These are phyloP conservation scores for Arthromyces matolae DNA, from an alignment of 768 basidiomycete species.

Conservation along the genomic window DNA sequence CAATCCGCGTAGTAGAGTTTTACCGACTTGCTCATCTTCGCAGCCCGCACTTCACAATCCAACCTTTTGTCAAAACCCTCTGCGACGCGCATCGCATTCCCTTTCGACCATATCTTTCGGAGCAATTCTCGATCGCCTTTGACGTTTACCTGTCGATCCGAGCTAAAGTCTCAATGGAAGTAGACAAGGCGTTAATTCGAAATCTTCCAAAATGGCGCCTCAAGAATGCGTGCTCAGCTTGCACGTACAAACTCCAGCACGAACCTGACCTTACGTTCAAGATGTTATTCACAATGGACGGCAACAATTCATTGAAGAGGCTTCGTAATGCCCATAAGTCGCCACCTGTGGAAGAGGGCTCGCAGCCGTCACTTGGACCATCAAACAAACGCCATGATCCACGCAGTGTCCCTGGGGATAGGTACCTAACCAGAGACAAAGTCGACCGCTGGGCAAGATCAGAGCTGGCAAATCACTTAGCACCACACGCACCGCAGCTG, in stretches of 20 bases:
- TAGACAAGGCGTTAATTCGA: neutral
- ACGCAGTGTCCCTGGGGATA: neutral
- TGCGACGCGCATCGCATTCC: neutral
- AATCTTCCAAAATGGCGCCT: constrained; percentile 1
- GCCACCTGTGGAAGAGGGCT: neutral
- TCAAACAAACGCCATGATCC: neutral
- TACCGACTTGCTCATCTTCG: neutral
- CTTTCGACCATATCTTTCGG: constrained; percentile 14
- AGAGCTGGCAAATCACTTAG: neutral
- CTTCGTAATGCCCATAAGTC: neutral
- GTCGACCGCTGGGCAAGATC: neutral
- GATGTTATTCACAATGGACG: constrained; percentile 4
- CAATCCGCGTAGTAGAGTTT: neutral
- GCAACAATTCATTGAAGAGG: constrained; percentile 20
- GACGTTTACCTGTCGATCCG: constrained; percentile 24
- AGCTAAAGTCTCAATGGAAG: neutral
- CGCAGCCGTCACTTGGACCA: neutral
- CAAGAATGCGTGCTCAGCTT: constrained; percentile 2
- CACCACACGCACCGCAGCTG: neutral
- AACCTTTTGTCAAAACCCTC: neutral
- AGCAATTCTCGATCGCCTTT: constrained; percentile 22
- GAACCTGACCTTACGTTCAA: constrained; percentile 4
- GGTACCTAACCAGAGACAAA: neutral
- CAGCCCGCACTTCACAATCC: neutral
- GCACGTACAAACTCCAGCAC: constrained; percentile 1